phyloP scores from a whole-genome alignment of 768 basidiomycete species.

The Calocybe cyanea region DNA sequence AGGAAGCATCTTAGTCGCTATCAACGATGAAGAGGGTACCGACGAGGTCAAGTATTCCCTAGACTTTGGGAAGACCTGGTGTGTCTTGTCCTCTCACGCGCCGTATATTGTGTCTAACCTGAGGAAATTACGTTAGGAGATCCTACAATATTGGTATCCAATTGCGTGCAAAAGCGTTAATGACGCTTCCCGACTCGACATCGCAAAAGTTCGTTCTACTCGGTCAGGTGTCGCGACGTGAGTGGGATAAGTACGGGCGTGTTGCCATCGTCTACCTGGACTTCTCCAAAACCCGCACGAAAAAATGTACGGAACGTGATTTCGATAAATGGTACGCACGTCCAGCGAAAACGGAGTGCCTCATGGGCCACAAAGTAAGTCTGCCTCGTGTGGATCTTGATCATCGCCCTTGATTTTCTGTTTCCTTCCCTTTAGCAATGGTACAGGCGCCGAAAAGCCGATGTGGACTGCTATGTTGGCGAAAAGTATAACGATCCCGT shows the following conservation, averaged over 20 bases:
- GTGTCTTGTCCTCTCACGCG: slow-evolving; percentile 2
- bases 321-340: slow-evolving; percentile 90
- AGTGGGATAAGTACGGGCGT: slow-evolving; percentile 46
- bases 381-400: background rate
- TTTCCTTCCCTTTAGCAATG: slow-evolving; percentile 66
- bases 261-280: slow-evolving; percentile 80
- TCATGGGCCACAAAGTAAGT: slow-evolving; percentile 91
- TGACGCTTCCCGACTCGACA: slow-evolving; percentile 91
- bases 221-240: slow-evolving; percentile 65
- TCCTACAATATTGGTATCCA: slow-evolving; percentile 65
- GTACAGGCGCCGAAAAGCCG: slow-evolving; percentile 80
- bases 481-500: slow-evolving; percentile 87
- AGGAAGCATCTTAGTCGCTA: slow-evolving; percentile 73
- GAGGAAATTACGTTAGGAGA: slow-evolving; percentile 53
- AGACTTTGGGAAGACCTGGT: slow-evolving; percentile 85
- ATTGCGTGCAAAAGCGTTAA: slow-evolving; percentile 71
- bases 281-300: slow-evolving; percentile 63
- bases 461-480: slow-evolving; percentile 86
- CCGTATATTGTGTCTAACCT: background rate
- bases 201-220: slow-evolving; percentile 94
- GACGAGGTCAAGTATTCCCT: slow-evolving; percentile 72
- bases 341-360: slow-evolving; percentile 60
- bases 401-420: background rate
- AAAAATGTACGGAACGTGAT: slow-evolving; percentile 68
- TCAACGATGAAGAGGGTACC: slow-evolving; percentile 81